Evolutionary conservation across 1,284 basidiomycete species (phyloP), one percentile per base, ranked within the genome.

Genomic region (Thecaphora thlaspeos): DNA sequence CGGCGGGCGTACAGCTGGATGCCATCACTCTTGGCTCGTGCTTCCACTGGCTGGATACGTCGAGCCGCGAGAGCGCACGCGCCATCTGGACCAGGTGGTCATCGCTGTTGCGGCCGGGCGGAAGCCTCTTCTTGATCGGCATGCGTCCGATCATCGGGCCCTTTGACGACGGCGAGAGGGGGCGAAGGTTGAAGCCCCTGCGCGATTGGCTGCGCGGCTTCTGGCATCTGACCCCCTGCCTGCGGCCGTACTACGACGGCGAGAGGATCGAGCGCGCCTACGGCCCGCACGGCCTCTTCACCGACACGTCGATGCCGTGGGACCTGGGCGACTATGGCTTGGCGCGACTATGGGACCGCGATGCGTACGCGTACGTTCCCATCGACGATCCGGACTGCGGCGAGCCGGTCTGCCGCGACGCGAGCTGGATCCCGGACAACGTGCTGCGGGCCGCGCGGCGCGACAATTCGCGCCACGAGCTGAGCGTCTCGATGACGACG

Each of bases 21-120:
- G 26, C 61, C 41, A 61, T 65, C 57, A 61, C 59, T 45, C 56
- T 65, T 53, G 61, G 57, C 10, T 50, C 61, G 0, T 60, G 61
- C 43, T 56, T 61, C 26, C 61, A 65, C 32, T 65, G 61, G 57
- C 53, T 65, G 61, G 61, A 65, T 43, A 60, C 56, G 61, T 32
- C 46, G 39, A 57, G 42, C 15, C 45, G 38, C 15, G 48, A 56
- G 15, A 45, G 44, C n/a, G 46, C 24, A 11, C 32, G 7, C 3
- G 34, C 53, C 26, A 56, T 56, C 26, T 65, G 61, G 61, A 48
- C 41, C 18, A 51, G 42, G 18, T 65, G 61, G 61, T 46, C 61
- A 14, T 51, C 50, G n/a, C 0, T 57, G 41, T 54, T 65, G 17
- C 55, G 59, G 22, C 61, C 61, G n/a, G 61, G 61, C 22, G 61